Evolutionary conservation across 345 rosid species (phyloP), one percentile per base, ranked within the genome.

Genomic region (Eucalyptus polybractea): DNA sequence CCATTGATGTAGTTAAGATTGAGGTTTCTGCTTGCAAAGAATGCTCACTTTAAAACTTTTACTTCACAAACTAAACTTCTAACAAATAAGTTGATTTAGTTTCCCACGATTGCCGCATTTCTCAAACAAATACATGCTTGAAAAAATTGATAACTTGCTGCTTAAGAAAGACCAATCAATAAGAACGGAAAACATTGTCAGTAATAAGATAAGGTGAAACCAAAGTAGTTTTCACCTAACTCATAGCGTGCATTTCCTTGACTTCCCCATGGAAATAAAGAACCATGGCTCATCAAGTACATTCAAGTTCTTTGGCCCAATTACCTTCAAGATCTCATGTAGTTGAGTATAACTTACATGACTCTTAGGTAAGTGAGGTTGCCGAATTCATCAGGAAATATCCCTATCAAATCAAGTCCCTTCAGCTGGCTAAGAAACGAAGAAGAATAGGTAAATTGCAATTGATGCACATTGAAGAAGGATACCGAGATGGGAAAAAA

Each of bases 1-100:
- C 99, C 99, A 89, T 45, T 94, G 80, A 97, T 83, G 86, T 90
- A 95, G 94, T 97, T 97, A 86, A 95, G 95, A 37, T 91, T 85
- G 62, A 97, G 95, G 92, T 97, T 96, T 15, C 99, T 97, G 95
- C 87, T 45, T 42, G 86, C 86, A 81, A 40, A 37, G 86, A 44
- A 6, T 13, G 8, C 7, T 33, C 86, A 80, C 25, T 50, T 50
- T 50, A 7, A 27, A 24, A 54, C 62, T n/a, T n/a, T 29, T 49
- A 31, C 54, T 54, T 60, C 31, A 3, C 16, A 11, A 60, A 29
- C 31, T 60, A 27, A 60, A 60, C 14, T 60, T 60, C 7, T 0
- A 2, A 27, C 7, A 27, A 11, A 60, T 60, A 27, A 60, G 31
- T 60, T 60, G 67, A 60, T 60, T 60, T 60, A 60, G 31, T 10